Conservation (phyloP, 2,329 filamentous ascomycete genomes). For the Dactylellina haptotyla region DNA sequence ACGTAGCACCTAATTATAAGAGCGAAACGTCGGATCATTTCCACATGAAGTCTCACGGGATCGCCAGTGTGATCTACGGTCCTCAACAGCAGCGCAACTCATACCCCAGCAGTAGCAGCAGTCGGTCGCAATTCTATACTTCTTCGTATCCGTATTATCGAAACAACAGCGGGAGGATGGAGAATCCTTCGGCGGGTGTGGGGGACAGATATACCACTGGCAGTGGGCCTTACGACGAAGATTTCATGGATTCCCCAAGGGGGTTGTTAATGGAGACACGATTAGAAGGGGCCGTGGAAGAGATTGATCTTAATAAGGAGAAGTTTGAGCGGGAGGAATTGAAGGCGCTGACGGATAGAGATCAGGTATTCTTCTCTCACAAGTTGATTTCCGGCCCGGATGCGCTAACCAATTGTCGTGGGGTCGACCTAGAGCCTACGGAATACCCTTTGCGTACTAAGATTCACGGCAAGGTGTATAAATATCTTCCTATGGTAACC, state of each 20-base stretch:
- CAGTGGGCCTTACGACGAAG: conserved; percentile 31
- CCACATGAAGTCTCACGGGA: conserved; percentile 47
- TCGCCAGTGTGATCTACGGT: conserved; percentile 49
- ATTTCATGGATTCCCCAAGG: conserved; percentile 36
- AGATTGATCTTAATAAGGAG: conserved; percentile 50
- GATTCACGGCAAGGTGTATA: conserved; percentile 13
- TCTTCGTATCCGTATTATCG: conserved; percentile 40
- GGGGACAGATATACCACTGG: conserved; percentile 18
- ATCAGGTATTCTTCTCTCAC: conserved; percentile 32
- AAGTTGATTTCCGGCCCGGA: no score
- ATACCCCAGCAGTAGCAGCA: conserved; percentile 3
- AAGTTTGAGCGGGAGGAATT: conserved; percentile 42
- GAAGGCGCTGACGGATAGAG: conserved; percentile 22
- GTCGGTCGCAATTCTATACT: conserved; percentile 11
- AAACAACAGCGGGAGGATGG: conserved; percentile 35
- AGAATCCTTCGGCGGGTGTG: background rate
- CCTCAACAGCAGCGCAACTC: conserved; percentile 17
- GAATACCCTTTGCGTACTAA: conserved; percentile 24
- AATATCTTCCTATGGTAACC: conserved; percentile 38
- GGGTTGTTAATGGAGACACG: conserved; percentile 27
- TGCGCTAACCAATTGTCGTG: no score
- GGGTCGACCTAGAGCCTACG: conserved; percentile 21
- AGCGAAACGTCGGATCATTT: background rate
- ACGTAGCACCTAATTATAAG: background rate
- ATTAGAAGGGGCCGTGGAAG: conserved; percentile 20